Base-by-base conservation (phyloP, 768 basidiomycete genomes). In the Pholiota conissans region DNA sequence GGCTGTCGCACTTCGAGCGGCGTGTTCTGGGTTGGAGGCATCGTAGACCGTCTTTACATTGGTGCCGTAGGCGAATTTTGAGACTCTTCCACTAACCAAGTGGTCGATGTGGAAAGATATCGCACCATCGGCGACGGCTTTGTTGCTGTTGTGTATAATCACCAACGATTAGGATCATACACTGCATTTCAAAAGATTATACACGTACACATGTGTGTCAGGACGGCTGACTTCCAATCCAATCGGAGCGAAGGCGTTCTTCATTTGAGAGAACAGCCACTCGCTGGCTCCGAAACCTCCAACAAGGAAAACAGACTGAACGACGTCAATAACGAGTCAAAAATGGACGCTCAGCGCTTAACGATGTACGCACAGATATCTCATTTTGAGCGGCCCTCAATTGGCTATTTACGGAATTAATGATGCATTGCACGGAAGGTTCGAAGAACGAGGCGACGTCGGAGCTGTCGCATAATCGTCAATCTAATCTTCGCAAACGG, bases 261-360 rank as follows among this genome's bases (percentile, higher is more conserved):
- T 76, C 5, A 84, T 69, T 52, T 73, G 67, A 1, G 71, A 61
- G 58, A 74, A 78, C 16, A 84, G 65, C 74, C 78, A 83, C 34
- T 79, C 76, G 58, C 77, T 82, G 0, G 80, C 79, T 7, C 78
- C 79, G 60, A 83, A 84, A 0, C 82, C 83, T 24, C 83, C 82
- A 10, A 84, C 81, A 3, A 84, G 73, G 39, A 76, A 72, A 11
- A 77, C 69, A 8, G 70, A 69, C 76, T 77, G n/a, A 7, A n/a
- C 3, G 6, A 30, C 20, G 20, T n/a, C 13, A 34, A 30, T 32
- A 45, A 24, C 20, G 40, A 42, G 9, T 20, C 16, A 28, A 3
- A 34, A 10, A 27, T n/a, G 20, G 11, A 45, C 14, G 20, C 24
- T 34, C 9, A 18, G 9, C 14, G 55, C 0, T 20, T 2, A 20